Evolutionary conservation across 2,329 filamentous ascomycete species (phyloP).

Genomic region (Trichoderma sp.): DNA sequence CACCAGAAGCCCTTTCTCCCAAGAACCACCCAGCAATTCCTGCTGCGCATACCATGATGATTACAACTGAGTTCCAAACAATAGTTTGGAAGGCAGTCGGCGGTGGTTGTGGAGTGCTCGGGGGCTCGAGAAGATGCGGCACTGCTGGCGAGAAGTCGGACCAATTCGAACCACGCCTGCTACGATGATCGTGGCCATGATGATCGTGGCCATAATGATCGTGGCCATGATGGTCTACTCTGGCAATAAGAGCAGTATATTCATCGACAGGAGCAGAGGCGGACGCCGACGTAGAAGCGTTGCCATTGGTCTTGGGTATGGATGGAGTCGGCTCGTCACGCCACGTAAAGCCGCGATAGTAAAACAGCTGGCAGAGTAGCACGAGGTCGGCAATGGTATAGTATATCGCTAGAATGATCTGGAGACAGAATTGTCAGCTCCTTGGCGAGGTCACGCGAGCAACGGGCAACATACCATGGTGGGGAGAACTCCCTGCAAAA

Average conservation of each 20-base stretch:
- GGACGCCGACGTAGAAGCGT: slow-evolving; percentile 20
- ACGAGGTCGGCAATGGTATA: slow-evolving; percentile 92
- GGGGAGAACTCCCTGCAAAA: slow-evolving; percentile 85
- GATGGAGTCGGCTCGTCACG: slow-evolving; percentile 49
- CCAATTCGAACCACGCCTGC: slow-evolving; percentile 54
- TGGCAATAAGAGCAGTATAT: slow-evolving; percentile 48
- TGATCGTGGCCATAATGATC: slow-evolving; percentile 47
- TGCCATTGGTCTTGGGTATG: slow-evolving; percentile 40
- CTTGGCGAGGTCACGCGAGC: neutral
- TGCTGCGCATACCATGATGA: slow-evolving; percentile 78
- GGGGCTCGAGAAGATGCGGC: slow-evolving; percentile 60
- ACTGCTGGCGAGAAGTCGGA: slow-evolving; percentile 75
- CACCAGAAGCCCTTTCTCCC: slow-evolving; percentile 38
- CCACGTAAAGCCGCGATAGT: slow-evolving; percentile 82
- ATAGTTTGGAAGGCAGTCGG: slow-evolving; percentile 55
- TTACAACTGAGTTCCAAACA: slow-evolving; percentile 70
- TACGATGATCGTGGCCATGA: slow-evolving; percentile 42
- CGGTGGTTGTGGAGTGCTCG: slow-evolving; percentile 42
- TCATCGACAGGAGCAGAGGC: slow-evolving; percentile 41
- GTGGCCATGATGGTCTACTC: slow-evolving; percentile 43
- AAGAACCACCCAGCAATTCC: slow-evolving; percentile 86
- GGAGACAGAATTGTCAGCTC: neutral
- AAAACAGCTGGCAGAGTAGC: slow-evolving; percentile 85
- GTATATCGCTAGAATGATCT: slow-evolving; percentile 88
- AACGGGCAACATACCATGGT: slow-evolving; percentile 64